These are phyloP conservation scores for Polygonum aviculare DNA, from an alignment of 148 eudicot genomes.

Conservation along the genomic window DNA sequence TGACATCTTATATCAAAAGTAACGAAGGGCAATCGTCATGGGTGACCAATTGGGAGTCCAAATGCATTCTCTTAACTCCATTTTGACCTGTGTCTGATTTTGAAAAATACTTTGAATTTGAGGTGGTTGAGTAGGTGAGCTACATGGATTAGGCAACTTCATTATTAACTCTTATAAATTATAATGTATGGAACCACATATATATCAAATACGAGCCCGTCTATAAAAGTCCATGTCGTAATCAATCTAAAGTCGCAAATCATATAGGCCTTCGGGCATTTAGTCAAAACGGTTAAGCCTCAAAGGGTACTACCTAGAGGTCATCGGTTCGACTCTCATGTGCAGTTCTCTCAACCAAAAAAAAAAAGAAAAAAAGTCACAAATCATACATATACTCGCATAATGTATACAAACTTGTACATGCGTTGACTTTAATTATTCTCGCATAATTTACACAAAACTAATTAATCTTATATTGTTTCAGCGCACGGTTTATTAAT, in stretches of 20 bases:
- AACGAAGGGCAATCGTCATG: not conserved
- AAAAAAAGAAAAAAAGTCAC: no score
- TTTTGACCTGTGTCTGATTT: not conserved
- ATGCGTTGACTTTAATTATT: not conserved
- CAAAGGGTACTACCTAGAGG: no score
- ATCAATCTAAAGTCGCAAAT: not conserved
- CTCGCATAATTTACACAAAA: not conserved
- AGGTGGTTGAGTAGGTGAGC: conserved; percentile 4
- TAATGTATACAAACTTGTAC: no score
- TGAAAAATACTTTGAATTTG: not conserved
- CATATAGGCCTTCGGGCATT: no score
- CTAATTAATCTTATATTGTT: not conserved
- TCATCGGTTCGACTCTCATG: no score
- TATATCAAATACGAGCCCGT: not conserved
- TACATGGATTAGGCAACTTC: not conserved
- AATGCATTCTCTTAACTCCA: not conserved
- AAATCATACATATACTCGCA: no score
- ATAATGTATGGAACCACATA: not conserved
- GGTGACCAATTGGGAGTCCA: not conserved
- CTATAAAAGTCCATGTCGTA: not conserved
- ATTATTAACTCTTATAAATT: not conserved
- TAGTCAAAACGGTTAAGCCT: no score
- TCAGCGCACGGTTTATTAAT: not conserved
- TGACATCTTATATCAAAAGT: not conserved
- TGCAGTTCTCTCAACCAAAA: no score